Evolutionary conservation across 352 stramenopile genomes (phyloP), one percentile per base, ranked within the genome.

Genomic region (Phytophthora boehmeriae): DNA sequence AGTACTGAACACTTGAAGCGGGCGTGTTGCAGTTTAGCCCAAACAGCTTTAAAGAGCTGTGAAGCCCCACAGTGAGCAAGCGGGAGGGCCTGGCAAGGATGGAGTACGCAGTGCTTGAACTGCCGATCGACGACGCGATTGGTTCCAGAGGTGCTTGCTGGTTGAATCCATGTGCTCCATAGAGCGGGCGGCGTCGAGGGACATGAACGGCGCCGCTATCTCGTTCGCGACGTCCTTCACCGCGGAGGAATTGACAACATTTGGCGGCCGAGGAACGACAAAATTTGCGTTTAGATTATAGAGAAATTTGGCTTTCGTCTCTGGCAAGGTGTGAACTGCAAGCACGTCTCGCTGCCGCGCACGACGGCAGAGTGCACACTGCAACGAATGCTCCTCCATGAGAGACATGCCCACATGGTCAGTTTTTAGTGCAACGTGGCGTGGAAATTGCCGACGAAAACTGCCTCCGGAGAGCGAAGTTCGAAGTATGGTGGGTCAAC

Each of bases 1-100:
- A 48, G 36, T 17, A 54, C 52, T 58, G 52, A 42, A 59, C 53
- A 63, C 46, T 64, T 68, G 60, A 64, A 68, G 46, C 46, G 60
- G 60, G 54, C 45, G 32, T 49, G 42, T 23, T 39, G 34, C 34
- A 39, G 14, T 30, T 6, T 6, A 8, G 25, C 25, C 25, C 3
- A 39, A n/a, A 9, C 34, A 17, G 34, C 34, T n/a, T 54, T 34
- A 30, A 54, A 53, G 32, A 32, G 43, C 25, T 25, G 49, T 22
- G 11, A 14, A 22, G 45, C 16, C 23, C 50, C 38, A 36, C 32
- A 14, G 8, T 28, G 17, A 38, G 30, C 32, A 46, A 55, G 38
- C 38, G 22, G 38, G 13, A 22, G 13, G 6, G 10, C 9, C 4
- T 20, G 13, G 38, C 38, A 44, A 44, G 38, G 13, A 44, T 41